phyloP scores from a whole-genome alignment of 352 stramenopile genomes.

The Globisporangium perplexum region DNA sequence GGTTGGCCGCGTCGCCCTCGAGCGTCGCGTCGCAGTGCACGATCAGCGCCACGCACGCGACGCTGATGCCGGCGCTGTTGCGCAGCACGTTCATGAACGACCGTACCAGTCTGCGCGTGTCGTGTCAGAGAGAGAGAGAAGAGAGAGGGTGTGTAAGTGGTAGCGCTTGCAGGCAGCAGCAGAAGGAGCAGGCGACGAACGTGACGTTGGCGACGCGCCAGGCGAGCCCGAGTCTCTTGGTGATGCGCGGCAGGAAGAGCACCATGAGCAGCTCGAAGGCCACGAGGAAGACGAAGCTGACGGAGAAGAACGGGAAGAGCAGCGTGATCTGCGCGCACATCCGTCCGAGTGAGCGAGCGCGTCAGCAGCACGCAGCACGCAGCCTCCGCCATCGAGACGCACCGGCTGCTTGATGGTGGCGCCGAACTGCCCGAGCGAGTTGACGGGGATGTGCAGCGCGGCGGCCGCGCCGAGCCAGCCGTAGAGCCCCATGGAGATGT shows the following conservation, averaged over 20 bases:
- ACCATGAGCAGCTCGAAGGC: slow-evolving; percentile 66
- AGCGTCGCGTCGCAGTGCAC: slow-evolving; percentile 72
- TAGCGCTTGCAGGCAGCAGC: background rate
- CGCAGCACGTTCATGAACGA: slow-evolving; percentile 78
- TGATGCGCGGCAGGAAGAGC: slow-evolving; percentile 51
- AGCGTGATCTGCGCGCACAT: slow-evolving; percentile 52
- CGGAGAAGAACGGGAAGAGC: slow-evolving; percentile 83
- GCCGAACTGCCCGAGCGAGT: slow-evolving; percentile 63
- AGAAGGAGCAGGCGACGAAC: slow-evolving; percentile 53
- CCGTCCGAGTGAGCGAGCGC: background rate
- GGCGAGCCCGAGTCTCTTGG: slow-evolving; percentile 40
- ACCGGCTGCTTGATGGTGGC: slow-evolving; percentile 84
- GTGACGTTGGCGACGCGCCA: slow-evolving; percentile 68
- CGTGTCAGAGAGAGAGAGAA: background rate
- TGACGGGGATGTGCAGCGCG: slow-evolving; percentile 66
- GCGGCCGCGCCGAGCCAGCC: slow-evolving; percentile 77
- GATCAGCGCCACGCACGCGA: slow-evolving; percentile 79
- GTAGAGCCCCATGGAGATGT: slow-evolving; percentile 84
- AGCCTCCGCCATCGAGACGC: slow-evolving; percentile 1
- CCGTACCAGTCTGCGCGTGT: slow-evolving; percentile 33
- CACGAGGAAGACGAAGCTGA: slow-evolving; percentile 72
- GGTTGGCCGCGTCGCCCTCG: slow-evolving; percentile 13
- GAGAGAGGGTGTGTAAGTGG: background rate
- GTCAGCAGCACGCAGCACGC: too few relatives aligned
- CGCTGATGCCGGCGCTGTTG: slow-evolving; percentile 78